These are phyloP conservation scores for Haplographium delicatum DNA, from an alignment of 495 filamentous ascomycete genomes.

Conservation along the genomic window DNA sequence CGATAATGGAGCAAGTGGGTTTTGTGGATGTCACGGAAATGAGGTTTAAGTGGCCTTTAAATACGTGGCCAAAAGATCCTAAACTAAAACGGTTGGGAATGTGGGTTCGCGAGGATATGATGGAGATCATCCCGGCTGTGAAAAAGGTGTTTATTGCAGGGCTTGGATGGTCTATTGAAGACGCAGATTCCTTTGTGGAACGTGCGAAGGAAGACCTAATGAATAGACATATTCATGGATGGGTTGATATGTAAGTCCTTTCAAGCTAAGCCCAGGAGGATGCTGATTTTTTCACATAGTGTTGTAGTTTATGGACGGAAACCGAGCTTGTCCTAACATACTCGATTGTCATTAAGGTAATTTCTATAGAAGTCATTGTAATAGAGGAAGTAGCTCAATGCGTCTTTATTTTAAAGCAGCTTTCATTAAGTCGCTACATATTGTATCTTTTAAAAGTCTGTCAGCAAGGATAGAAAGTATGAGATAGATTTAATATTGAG, in stretches of 20 bases:
- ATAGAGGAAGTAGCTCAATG: too few relatives aligned
- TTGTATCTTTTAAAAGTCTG: too few relatives aligned
- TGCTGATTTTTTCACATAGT: background rate
- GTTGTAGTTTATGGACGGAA: slow-evolving; percentile 11
- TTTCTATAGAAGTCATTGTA: too few relatives aligned
- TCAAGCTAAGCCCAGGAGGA: background rate
- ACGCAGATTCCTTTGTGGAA: slow-evolving; percentile 6
- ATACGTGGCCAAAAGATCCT: slow-evolving; percentile 43
- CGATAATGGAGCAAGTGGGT: slow-evolving; percentile 43
- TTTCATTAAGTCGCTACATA: too few relatives aligned
- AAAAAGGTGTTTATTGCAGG: slow-evolving; percentile 2
- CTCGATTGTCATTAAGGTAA: too few relatives aligned
- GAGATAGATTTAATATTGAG: too few relatives aligned
- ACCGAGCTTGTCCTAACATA: background rate
- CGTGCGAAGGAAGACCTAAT: slow-evolving; percentile 1
- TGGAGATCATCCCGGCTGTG: slow-evolving; percentile 19
- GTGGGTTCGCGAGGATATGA: slow-evolving; percentile 37
- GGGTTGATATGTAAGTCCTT: slow-evolving; percentile 8
- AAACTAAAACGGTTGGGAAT: slow-evolving; percentile 42
- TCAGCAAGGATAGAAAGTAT: too few relatives aligned
- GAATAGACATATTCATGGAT: slow-evolving; percentile 9
- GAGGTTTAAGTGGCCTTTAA: slow-evolving; percentile 43
- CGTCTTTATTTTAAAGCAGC: too few relatives aligned
- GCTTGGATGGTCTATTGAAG: slow-evolving; percentile 1
- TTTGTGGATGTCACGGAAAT: slow-evolving; percentile 51